phyloP scores from a whole-genome alignment of 768 basidiomycete species.

The Russula griseocarnosa region DNA sequence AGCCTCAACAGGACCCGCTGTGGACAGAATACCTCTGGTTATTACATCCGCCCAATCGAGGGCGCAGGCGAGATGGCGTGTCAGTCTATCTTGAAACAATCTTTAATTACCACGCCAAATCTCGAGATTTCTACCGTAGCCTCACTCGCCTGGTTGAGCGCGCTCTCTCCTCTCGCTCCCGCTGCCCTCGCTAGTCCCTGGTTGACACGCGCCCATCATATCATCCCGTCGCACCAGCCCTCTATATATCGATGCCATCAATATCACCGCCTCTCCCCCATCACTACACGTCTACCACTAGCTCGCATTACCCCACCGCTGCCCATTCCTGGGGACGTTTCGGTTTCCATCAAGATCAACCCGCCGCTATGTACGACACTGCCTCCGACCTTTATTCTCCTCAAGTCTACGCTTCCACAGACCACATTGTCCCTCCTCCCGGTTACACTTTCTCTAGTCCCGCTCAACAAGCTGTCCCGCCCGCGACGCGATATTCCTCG shows the following conservation, averaged over 20 bases:
- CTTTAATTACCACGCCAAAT: not conserved
- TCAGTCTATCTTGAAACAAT: not conserved
- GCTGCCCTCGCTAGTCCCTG: not conserved
- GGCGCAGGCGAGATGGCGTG: not conserved
- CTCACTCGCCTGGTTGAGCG: not conserved
- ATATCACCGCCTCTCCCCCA: conserved; percentile 15
- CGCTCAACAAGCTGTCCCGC: conserved; percentile 2
- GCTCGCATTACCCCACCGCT: not conserved
- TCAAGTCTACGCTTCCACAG: conserved; percentile 2
- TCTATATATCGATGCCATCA: conserved; percentile 23
- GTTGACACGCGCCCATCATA: conserved; percentile 11
- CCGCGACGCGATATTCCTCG: conserved; percentile 10
- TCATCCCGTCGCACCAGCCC: conserved; percentile 1
- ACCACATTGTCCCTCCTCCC: conserved; percentile 1
- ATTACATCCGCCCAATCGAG: too few relatives aligned
- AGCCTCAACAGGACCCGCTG: not conserved
- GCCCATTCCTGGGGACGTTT: not conserved
- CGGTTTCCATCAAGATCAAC: conserved; percentile 17
- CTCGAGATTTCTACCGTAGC: not conserved
- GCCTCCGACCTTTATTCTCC: not conserved
- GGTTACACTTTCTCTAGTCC: not conserved
- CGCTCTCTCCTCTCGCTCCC: not conserved
- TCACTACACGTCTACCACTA: not conserved
- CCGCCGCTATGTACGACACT: conserved; percentile 20
- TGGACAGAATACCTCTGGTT: not conserved